Percentiles rank a stretch among this genome's conserved stretches.
Conservation (phyloP, 768 basidiomycete genomes). For the Suillus tomentosus region DNA sequence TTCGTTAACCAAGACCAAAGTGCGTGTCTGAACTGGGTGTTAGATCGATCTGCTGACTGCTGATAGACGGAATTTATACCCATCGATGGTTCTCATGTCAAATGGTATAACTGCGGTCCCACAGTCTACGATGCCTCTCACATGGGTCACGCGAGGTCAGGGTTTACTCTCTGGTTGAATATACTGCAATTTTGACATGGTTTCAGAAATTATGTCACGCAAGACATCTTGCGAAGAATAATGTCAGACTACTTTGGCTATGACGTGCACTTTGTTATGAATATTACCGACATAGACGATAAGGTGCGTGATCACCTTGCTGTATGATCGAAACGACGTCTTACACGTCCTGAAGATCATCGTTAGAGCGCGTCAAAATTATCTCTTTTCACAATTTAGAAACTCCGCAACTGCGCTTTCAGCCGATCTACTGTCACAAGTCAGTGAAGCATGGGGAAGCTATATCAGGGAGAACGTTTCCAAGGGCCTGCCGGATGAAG, state of each 20-base stretch:
- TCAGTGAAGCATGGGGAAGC: constrained; percentile 63
- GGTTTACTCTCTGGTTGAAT: constrained; percentile 3
- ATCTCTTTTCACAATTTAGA: constrained; percentile 66
- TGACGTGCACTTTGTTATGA: constrained; percentile 98
- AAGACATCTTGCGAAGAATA: constrained; percentile 87
- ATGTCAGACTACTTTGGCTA: constrained; percentile 96
- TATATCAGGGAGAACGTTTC: constrained; percentile 66
- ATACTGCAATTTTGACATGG: constrained; percentile 9
- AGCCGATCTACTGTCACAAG: constrained; percentile 54
- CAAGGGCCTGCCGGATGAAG: constrained; percentile 58
- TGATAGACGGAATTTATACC: constrained; percentile 77
- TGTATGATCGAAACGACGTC: not conserved
- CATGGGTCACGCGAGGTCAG: constrained; percentile 96
- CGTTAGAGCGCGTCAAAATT: constrained; percentile 79
- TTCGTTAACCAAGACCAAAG: constrained; percentile 90
- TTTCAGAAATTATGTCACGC: constrained; percentile 91
- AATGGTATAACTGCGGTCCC: constrained; percentile 99
- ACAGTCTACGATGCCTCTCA: constrained; percentile 98
- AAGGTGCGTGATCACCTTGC: constrained; percentile 59
- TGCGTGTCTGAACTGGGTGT: constrained; percentile 36
- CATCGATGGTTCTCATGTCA: constrained; percentile 68
- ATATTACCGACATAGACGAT: constrained; percentile 99
- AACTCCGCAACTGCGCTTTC: constrained; percentile 56
- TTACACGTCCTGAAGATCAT: constrained; percentile 72
- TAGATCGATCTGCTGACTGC: constrained; percentile 16